Evolutionary conservation across 441 rosid species (phyloP), one percentile per base, ranked within the genome.

Genomic region (Adansonia gregorii): DNA sequence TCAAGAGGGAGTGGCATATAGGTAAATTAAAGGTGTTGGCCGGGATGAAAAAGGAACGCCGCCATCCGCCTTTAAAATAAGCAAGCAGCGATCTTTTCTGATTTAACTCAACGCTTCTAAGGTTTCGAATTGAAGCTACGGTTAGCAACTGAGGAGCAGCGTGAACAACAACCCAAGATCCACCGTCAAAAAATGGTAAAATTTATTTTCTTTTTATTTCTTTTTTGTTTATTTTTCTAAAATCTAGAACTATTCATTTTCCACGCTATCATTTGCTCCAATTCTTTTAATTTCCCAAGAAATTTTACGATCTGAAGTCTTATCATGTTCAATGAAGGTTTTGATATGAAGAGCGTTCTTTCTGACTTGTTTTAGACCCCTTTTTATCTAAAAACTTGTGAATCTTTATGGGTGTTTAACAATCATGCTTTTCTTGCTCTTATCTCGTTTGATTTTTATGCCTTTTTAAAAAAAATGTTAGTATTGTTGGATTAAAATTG

Each of bases 1-100:
- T 27, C 35, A 45, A 45, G 4, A 19, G 20, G 61, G 12, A 72
- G 64, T 70, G 87, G 82, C 81, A 78, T 35, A 74, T 49, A 11
- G 41, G 87, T 85, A 82, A 82, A n/a, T 73, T 43, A 11, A 43
- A 19, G 54, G 22, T 0, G 22, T 14, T 15, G 49, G 11, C 12
- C 58, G 45, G 43, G 75, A 35, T 17, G 6, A 17, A 66, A 66
- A 41, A n/a, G 67, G 67, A 63, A 63, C 4, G 20, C 3, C 0
- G 31, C 7, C 2, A 31, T 31, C 10, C 19, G 74, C 39, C 74
- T 70, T 70, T 27, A 70, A 51, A 51, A 8, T 22, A 12, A 69
- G 73, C 3, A 24, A 49, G 73, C 12, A 2, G 73, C 59, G 20
- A 51, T 8, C 22, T 3, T 31, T 24, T 49, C 20, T 7, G 59